These are phyloP conservation scores for Neurospora africana DNA, from an alignment of 495 filamentous ascomycete species.

Conservation along the genomic window DNA sequence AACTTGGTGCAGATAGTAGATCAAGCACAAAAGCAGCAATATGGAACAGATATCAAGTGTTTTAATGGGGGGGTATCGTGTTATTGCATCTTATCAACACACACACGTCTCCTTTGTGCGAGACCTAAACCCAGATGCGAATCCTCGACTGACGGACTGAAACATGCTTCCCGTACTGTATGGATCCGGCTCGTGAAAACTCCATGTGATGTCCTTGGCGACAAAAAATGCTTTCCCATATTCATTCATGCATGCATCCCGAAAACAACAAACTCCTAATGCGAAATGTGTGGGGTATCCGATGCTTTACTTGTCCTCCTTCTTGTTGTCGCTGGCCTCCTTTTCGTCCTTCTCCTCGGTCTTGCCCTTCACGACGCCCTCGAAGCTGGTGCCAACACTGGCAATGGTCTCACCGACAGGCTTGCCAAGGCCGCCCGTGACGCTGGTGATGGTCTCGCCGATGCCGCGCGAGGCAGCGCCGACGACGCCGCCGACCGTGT, in stretches of 20 bases:
- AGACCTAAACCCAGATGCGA: neutral
- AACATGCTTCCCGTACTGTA: neutral
- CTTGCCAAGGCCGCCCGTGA: conserved; percentile 50
- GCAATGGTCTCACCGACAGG: conserved; percentile 57
- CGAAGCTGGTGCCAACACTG: conserved; percentile 47
- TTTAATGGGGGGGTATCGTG: neutral
- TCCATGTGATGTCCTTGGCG: neutral
- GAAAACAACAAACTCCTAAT: neutral
- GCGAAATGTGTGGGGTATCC: neutral
- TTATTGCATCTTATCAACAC: neutral
- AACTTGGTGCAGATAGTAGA: neutral
- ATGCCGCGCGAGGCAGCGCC: conserved; percentile 50
- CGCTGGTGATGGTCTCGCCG: conserved; percentile 34
- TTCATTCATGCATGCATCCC: neutral
- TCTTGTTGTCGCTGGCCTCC: conserved; percentile 51
- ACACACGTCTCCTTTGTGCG: neutral
- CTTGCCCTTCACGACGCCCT: conserved; percentile 45
- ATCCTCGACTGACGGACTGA: neutral
- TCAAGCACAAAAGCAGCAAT: neutral
- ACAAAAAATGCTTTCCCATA: neutral
- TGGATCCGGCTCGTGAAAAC: neutral
- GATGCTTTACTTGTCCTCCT: neutral
- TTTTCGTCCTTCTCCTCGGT: conserved; percentile 43
- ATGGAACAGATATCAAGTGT: neutral
- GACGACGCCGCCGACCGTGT: conserved; percentile 58